Conservation (phyloP, 1,284 basidiomycete species). For the Termitomyces sp. region DNA sequence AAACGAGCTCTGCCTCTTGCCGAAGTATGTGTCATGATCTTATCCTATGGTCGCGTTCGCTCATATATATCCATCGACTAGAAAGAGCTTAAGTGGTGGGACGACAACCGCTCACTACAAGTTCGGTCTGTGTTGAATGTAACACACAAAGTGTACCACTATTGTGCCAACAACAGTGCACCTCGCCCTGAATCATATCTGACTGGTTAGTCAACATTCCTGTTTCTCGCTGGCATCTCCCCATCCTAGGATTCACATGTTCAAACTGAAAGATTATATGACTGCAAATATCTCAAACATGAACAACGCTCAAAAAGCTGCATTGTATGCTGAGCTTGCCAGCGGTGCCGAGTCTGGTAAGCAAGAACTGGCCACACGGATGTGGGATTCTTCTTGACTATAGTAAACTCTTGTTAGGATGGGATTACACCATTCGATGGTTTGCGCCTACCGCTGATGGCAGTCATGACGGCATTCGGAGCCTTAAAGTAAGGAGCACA, state of each 20-base stretch:
- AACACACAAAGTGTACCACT: constrained; percentile 65
- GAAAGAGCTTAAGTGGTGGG: constrained; percentile 84
- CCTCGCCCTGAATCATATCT: constrained; percentile 84
- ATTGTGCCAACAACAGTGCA: constrained; percentile 76
- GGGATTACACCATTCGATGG: constrained; percentile 45
- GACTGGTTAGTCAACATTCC: constrained; percentile 31
- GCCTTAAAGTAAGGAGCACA: constrained; percentile 66
- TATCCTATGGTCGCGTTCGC: background rate
- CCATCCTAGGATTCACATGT: background rate
- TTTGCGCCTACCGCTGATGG: constrained; percentile 43
- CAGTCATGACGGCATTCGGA: constrained; percentile 53
- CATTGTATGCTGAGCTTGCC: constrained; percentile 84
- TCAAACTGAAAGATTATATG: constrained; percentile 53
- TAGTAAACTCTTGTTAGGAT: constrained; percentile 22
- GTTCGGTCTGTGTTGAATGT: constrained; percentile 70
- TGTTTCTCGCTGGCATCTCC: too few species aligned
- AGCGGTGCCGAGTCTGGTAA: constrained; percentile 78
- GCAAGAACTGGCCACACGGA: background rate
- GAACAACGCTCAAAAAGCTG: constrained; percentile 54
- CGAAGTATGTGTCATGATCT: constrained; percentile 28
- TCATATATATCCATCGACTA: constrained; percentile 22
- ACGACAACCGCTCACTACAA: constrained; percentile 64
- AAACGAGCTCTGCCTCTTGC: constrained; percentile 42
- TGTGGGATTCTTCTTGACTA: background rate
- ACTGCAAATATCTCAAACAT: constrained; percentile 66